Conservation (phyloP, 768 basidiomycete species). For the Porphyrellus cyaneotinctus region DNA sequence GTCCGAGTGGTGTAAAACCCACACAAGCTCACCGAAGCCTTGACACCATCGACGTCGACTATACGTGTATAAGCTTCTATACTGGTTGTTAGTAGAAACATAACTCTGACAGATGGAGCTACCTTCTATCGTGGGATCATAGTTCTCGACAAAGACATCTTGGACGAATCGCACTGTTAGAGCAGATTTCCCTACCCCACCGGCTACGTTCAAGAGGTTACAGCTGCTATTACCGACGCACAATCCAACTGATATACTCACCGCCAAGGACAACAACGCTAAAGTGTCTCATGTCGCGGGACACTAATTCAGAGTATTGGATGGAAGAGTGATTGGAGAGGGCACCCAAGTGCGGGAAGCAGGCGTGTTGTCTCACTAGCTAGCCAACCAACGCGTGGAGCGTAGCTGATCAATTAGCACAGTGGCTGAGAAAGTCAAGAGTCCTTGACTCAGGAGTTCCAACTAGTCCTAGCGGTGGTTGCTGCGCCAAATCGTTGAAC, state of each 20-base stretch:
- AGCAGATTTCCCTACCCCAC: conserved; percentile 87
- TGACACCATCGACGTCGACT: conserved; percentile 62
- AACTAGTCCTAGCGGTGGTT: too few relatives aligned
- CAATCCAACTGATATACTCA: conserved; percentile 31
- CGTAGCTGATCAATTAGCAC: not conserved
- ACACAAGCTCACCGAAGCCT: conserved; percentile 48
- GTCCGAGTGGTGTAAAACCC: conserved; percentile 13
- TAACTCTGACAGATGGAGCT: conserved; percentile 5
- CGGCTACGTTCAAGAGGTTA: conserved; percentile 45
- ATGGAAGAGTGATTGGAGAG: conserved; percentile 10
- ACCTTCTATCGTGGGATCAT: conserved; percentile 88
- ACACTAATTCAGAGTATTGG: conserved; percentile 2
- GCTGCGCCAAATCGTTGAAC: too few relatives aligned
- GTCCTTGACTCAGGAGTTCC: not conserved
- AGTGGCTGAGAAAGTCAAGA: not conserved
- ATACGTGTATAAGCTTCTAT: conserved; percentile 69
- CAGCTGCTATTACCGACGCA: not conserved
- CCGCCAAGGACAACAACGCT: conserved; percentile 81
- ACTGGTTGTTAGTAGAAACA: conserved; percentile 7
- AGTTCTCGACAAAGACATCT: conserved; percentile 68
- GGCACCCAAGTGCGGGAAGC: conserved; percentile 22
- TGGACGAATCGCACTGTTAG: conserved; percentile 76
- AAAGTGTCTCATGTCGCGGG: conserved; percentile 57
- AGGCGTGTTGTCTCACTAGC: not conserved
- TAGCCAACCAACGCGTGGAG: too few relatives aligned